Evolutionary conservation across 352 stramenopile genomes (phyloP), one percentile per base, ranked within the genome.

Genomic region (Pseudoperonospora humuli): DNA sequence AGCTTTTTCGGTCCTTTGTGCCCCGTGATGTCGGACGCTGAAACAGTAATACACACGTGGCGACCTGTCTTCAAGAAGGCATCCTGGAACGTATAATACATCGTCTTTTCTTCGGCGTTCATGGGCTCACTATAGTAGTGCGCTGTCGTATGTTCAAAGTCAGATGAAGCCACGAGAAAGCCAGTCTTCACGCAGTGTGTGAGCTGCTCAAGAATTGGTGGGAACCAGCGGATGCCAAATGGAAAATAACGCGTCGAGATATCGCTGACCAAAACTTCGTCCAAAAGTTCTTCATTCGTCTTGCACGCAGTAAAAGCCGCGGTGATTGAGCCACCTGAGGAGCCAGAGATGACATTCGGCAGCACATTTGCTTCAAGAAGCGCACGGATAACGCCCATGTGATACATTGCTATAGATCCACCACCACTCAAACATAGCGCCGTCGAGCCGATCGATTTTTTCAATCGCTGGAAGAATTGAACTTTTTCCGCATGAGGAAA

Each of bases 41-140:
- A 95, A 1, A 97, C 89, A 0, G 89, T 96, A 58, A 97, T 97
- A 51, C 87, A 96, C 35, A 97, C 81, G 61, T 96, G 81, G 20
- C 95, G 93, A 3, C 84, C 72, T 0, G 92, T 97, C 44, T 86
- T 79, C 36, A 94, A 66, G 64, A 89, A 97, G 5, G 92, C 92
- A 60, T 97, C 92, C 60, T 95, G 84, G 66, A 97, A 97, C 0
- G 92, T 97, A 37, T 84, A 86, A 68, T 80, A 50, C 61, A 84
- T 68, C 0, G 51, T 67, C 34, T 80, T 78, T 10, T 74, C 42
- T 4, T 50, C 29, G 0, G 53, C 25, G 45, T 78, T 23, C 52
- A 83, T 65, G 0, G 73, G 73, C 17, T 86, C 75, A 19, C 75
- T 78, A 57, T 87, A 97, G 66, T 97, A 97, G 53, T 96, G 94